Evolutionary conservation across 2,329 filamentous ascomycete species (phyloP).

Genomic region (Mariannaea sp.): DNA sequence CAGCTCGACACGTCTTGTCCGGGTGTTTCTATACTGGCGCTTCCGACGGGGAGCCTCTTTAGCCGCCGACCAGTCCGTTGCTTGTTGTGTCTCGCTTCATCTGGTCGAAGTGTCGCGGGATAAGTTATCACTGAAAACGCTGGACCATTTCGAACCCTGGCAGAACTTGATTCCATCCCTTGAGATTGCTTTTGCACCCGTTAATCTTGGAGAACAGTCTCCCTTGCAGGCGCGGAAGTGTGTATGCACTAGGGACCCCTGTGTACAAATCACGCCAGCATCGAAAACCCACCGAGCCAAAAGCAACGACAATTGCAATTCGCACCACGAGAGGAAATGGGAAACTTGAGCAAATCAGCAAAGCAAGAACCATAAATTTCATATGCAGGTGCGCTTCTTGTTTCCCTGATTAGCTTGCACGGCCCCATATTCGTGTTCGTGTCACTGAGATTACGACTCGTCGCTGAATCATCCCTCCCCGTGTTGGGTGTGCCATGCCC

Average conservation of each 20-base stretch:
- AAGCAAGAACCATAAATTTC: not conserved
- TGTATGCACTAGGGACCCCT: not conserved
- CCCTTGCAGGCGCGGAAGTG: conserved; percentile 5
- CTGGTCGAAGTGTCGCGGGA: not conserved
- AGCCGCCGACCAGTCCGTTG: too few species aligned
- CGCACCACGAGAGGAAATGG: conserved; percentile 19
- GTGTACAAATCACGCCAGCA: not conserved
- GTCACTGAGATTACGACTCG: conserved; percentile 2
- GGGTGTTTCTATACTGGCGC: too few species aligned
- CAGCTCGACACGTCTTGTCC: not conserved
- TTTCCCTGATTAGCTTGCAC: conserved; percentile 3
- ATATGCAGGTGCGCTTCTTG: not conserved
- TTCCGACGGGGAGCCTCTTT: too few species aligned
- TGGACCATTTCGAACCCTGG: not conserved
- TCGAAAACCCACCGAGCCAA: conserved; percentile 19
- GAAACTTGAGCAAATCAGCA: not conserved
- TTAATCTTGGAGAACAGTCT: not conserved
- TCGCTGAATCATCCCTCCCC: conserved; percentile 1
- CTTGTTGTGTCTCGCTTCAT: not conserved
- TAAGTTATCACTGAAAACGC: not conserved
- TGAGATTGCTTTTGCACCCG: not conserved
- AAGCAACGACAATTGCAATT: conserved; percentile 25
- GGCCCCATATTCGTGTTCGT: conserved; percentile 2
- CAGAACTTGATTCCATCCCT: not conserved
- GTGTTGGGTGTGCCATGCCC: not conserved